A percentile compares a stretch with the other conserved stretches of the same genome.
Evolutionary conservation across 306 rosid genomes (phyloP).

Genomic region (Senna tora): DNA sequence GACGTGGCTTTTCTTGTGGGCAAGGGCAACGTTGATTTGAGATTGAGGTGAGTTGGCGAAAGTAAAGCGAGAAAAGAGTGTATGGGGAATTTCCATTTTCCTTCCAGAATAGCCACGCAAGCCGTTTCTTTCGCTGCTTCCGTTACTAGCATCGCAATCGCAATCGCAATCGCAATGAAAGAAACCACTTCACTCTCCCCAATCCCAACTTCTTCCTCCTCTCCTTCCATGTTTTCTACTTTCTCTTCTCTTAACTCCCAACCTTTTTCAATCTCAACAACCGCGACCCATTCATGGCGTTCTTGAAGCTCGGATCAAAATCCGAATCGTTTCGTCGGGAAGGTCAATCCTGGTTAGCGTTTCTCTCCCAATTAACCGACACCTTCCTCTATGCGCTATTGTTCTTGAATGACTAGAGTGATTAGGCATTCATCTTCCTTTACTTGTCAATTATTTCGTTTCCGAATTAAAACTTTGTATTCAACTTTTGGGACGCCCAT

Average conservation of each 20-base stretch:
- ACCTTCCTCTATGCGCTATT: neutral
- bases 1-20: slow-evolving; percentile 12
- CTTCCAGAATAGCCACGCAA: slow-evolving; percentile 36
- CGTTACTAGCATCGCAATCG: slow-evolving; percentile 68
- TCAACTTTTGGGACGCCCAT: neutral
- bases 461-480: slow-evolving; percentile 27
- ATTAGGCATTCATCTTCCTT: neutral
- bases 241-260: too few species aligned
- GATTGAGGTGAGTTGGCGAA: neutral
- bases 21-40: neutral
- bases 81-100: slow-evolving; percentile 24
- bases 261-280: slow-evolving; percentile 12
- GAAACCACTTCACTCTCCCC: slow-evolving; percentile 33
- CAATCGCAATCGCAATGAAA: slow-evolving; percentile 43
- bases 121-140: slow-evolving; percentile 46
- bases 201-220: neutral
- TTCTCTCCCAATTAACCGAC: neutral
- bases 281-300: slow-evolving; percentile 51
- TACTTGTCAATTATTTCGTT: neutral
- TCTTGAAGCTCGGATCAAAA: slow-evolving; percentile 77
- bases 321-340: slow-evolving; percentile 72
- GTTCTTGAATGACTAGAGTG: neutral
- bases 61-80: too few species aligned
- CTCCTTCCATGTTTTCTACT: too few species aligned
- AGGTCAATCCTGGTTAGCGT: slow-evolving; percentile 64